Base-by-base conservation (phyloP, 2,329 filamentous ascomycete species). In the Trichophyton verrucosum region DNA sequence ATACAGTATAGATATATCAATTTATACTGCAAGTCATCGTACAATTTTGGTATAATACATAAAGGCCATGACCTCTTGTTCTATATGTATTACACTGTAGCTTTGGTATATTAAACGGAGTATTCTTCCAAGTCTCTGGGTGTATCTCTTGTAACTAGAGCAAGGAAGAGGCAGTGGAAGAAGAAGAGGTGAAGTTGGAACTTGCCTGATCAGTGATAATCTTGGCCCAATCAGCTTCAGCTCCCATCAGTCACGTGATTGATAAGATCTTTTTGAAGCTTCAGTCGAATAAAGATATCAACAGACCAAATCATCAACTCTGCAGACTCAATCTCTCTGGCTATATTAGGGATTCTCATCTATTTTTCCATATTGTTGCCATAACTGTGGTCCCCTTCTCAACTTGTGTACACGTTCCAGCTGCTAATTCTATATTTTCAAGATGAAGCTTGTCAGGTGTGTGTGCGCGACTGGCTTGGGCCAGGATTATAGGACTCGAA, bases 381-480 rank as follows among this genome's bases (percentile, higher is more conserved):
- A 8, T 17, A 7, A 30, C 22, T 33, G 13, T 13, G 8, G n/a
- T 17, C 9, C 4, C 13, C 49, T 13, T 53, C n/a, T 53, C 49
- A 6, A 24, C n/a, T 24, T 30, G 13, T 2, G 7, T 53, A 24
- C 44, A 20, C 24, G 22, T 33, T 24, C 22, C 1, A 13, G 9
- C 7, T 15, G 9, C 20, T 22, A 51, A 59, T 30, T 11, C 2
- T 13, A 13, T n/a, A 27, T 24, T 13, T 42, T 65, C 81, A 89
- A 76, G 65, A 96, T 96, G 91, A 96, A 96, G 88, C 89, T 96
- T 80, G 91, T 96, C 77, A 88, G 91, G 91, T 96, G 84, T 79
- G 86, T 56, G 30, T 42, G 30, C 22, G 30, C n/a, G 27, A 40
- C 22, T 15, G 20, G 22, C 3, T 20, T 20, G 47, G 20, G 8